A percentile compares a stretch with the other conserved stretches of the same genome.
Evolutionary conservation across 2,329 filamentous ascomycete species (phyloP).

Genomic region (Alternaria ventricosa): DNA sequence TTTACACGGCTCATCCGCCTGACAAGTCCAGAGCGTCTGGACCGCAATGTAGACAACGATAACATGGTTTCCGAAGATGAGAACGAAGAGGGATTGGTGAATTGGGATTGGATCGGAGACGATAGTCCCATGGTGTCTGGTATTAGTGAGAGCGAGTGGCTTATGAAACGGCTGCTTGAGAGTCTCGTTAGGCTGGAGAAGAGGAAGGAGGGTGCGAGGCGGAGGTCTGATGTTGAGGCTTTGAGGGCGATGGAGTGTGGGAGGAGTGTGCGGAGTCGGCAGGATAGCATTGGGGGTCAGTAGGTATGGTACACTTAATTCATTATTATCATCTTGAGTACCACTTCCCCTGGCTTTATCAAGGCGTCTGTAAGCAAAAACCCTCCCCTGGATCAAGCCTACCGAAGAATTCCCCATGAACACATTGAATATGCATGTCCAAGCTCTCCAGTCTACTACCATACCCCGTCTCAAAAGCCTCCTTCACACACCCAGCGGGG

Average conservation of each 20-base stretch:
- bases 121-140: constrained; percentile 70
- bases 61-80: constrained; percentile 57
- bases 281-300: neutral
- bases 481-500: no score
- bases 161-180: constrained; percentile 70
- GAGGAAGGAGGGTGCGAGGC: constrained; percentile 24
- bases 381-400: neutral
- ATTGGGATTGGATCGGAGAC: constrained; percentile 77
- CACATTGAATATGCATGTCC: no score
- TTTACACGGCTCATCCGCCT: constrained; percentile 77
- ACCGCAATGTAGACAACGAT: constrained; percentile 13
- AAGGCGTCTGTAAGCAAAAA: neutral
- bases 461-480: no score
- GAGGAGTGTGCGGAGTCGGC: neutral
- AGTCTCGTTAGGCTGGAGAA: constrained; percentile 58
- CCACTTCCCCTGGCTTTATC: neutral
- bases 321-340: neutral
- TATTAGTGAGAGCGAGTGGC: constrained; percentile 69
- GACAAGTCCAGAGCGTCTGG: constrained; percentile 34
- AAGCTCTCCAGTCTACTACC: no score
- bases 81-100: constrained; percentile 64
- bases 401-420: neutral
- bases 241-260: constrained; percentile 5
- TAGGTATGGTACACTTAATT: neutral
- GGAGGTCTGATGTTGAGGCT: neutral